phyloP scores from a whole-genome alignment of 83 land plant genomes.

The Picea mariana region DNA sequence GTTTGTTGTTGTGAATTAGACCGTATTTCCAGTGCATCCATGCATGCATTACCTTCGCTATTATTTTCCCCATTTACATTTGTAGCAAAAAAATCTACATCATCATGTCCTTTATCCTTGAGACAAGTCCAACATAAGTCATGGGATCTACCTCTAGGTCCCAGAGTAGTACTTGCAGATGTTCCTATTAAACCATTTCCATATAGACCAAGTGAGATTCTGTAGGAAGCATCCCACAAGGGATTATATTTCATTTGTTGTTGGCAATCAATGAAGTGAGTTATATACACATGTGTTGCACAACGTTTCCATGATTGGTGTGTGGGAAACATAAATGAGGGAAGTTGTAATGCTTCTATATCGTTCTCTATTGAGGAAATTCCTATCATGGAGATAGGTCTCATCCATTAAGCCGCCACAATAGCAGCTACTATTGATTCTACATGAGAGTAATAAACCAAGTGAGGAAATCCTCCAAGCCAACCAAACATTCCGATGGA shows the following conservation, averaged over 20 bases:
- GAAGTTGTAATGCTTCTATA: background rate
- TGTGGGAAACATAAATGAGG: background rate
- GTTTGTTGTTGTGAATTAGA: background rate
- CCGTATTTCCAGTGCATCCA: background rate
- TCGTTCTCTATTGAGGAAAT: background rate
- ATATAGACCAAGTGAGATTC: background rate
- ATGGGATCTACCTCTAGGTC: background rate
- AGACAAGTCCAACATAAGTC: background rate
- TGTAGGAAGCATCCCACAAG: background rate
- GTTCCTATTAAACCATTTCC: background rate
- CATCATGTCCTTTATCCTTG: conserved; percentile 3
- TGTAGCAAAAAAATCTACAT: background rate
- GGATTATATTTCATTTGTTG: conserved; percentile 3
- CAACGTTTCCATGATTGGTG: background rate
- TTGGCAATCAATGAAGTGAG: conserved; percentile 10
- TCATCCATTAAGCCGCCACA: background rate
- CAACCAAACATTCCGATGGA: no score
- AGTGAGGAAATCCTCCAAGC: no score
- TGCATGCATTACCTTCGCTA: background rate
- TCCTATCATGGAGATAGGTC: background rate
- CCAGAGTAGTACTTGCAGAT: background rate
- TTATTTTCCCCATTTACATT: background rate
- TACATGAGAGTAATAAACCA: background rate
- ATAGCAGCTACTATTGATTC: background rate
- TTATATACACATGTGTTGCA: conserved; percentile 16